Base-by-base conservation (phyloP, 208 protist genomes). In the Crithidia brevicula region DNA sequence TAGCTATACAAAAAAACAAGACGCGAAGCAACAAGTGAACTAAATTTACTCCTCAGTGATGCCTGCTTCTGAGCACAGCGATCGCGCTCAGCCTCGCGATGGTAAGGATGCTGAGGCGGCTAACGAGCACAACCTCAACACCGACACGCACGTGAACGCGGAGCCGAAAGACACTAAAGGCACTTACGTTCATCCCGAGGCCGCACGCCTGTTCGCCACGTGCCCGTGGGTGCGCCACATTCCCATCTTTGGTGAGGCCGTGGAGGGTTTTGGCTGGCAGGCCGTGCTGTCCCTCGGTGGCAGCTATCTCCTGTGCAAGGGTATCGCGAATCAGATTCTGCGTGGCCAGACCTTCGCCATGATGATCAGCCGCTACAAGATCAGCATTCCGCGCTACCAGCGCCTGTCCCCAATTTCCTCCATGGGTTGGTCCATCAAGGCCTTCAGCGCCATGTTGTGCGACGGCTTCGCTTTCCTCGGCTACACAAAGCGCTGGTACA, bases 401-500 rank as follows among this genome's bases (percentile, higher is more conserved):
- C 82, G 83, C 34, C 74, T 91, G 47, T 62, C 63, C 11, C 64
- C 54, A 23, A 66, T 91, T 27, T 64, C 67, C 2, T 62, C 61
- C 2, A 78, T 94, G 77, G 88, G 81, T 16, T 88, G 79, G 77
- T 82, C 88, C 25, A 73, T 89, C 49, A 94, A 91, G 63, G 74
- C 88, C 43, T 51, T 90, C 54, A 80, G 60, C 15, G 88, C 81
- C 20, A 77, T 86, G 60, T 36, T 92, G 22, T 83, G 77, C 54
- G 88, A 91, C 52, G 72, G 71, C 53, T 85, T 91, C 58, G 71
- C 81, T 23, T 77, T 91, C 49, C 71, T 85, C 46, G 80, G 82
- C 42, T 94, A 91, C 73, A 82, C 79, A 9, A 94, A 89, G 83
- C 79, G 85, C 31, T 94, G 82, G 82, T 89, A 88, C 79, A 74